Evolutionary conservation across 495 filamentous ascomycete species (phyloP), one percentile per base, ranked within the genome.

Genomic region (Xylaria cubensis): DNA sequence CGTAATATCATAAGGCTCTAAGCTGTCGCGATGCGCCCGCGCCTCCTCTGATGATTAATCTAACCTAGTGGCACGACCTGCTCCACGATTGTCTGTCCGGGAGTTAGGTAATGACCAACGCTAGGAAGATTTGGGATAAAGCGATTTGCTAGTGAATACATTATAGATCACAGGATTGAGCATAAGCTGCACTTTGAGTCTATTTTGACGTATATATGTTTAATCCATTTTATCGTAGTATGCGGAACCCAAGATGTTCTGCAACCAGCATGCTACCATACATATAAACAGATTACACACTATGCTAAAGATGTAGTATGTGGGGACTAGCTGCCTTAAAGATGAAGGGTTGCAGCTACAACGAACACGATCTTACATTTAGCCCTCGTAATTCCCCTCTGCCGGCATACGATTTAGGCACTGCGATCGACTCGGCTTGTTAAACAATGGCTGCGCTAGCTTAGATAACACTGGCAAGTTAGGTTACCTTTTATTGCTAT

Each of bases 21-120:
- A 17, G 17, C 39, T 19, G 8, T 15, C 5, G 66, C 64, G 24
- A 46, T 74, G 66, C 48, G 21, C 53, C 69, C 70, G 71, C 56
- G 36, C 15, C 74, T 8, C 36, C 65, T 41, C 44, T 62, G 68
- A 15, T 50, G n/a, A 24, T 63, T 32, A 6, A 61, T n/a, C n/a
- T n/a, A n/a, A n/a, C 17, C 34, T 3, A 62, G 58, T 19, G 21
- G 1, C 26, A 24, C 36, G 63, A 36, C 41, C 17, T 61, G 36
- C 61, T 8, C 21, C 48, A 8, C 48, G 10, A 51, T 10, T 29
- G 48, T 50, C 48, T 32, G 26, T 24, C 12, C 29, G 8, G 6
- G 50, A 8, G 21, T 2, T 2, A 1, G 24, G 51, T 5, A 17
- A 5, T 53, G 21, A 6, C 24, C 13, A 9, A 29, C 13, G 4